These are phyloP conservation scores for Claviceps sp. DNA, from an alignment of 2,329 filamentous ascomycete species.

Conservation along the genomic window DNA sequence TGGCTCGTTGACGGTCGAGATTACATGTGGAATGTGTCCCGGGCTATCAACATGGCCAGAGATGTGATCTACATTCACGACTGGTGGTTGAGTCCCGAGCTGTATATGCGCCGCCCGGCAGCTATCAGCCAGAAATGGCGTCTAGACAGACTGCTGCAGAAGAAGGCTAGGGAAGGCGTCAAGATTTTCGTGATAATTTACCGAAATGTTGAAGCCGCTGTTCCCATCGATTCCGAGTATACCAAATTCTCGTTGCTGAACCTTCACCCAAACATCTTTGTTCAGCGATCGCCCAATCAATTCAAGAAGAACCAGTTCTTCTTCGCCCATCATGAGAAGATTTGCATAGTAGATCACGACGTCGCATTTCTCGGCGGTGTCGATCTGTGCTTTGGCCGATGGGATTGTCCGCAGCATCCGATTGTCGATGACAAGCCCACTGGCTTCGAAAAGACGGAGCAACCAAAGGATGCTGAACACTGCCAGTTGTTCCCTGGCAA, in stretches of 20 bases:
- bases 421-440: slow-evolving; percentile 89
- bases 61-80: slow-evolving; percentile 99
- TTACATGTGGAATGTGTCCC: slow-evolving; percentile 98
- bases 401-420: slow-evolving; percentile 90
- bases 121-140: slow-evolving; percentile 98
- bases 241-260: slow-evolving; percentile 94
- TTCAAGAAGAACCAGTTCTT: slow-evolving; percentile 99
- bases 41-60: slow-evolving; percentile 90
- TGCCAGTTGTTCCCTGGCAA: slow-evolving; percentile 96
- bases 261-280: slow-evolving; percentile 89
- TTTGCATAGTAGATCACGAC: slow-evolving; percentile 93
- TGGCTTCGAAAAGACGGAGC: slow-evolving; percentile 68
- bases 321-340: slow-evolving; percentile 96
- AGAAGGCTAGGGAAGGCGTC: slow-evolving; percentile 86
- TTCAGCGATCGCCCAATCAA: slow-evolving; percentile 92
- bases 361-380: slow-evolving; percentile 92
- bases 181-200: slow-evolving; percentile 98
- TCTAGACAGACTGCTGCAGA: slow-evolving; percentile 80
- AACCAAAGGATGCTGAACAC: slow-evolving; percentile 77
- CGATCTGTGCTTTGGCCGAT: slow-evolving; percentile 91
- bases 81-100: slow-evolving; percentile 95
- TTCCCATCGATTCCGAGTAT: slow-evolving; percentile 96
- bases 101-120: slow-evolving; percentile 87
- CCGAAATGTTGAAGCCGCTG: slow-evolving; percentile 90
- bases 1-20: slow-evolving; percentile 96